Base-by-base conservation (phyloP, 2,329 filamentous ascomycete genomes). In the Huntiella omanensis region DNA sequence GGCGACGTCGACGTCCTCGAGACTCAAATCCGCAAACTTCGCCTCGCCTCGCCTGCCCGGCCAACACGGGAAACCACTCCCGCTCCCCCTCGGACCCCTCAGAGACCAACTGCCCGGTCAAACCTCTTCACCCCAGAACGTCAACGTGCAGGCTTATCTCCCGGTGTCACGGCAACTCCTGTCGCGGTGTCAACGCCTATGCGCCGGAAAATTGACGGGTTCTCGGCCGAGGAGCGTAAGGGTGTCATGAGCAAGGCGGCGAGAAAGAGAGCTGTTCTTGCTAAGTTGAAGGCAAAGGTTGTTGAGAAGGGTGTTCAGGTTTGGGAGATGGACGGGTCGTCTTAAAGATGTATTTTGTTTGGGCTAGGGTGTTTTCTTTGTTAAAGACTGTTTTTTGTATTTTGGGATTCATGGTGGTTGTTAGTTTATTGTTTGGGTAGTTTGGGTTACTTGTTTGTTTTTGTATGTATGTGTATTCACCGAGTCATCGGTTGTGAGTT, bases 1-100 rank as follows among this genome's bases (percentile, higher is more conserved):
- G 83, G 80, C 49, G 88, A 96, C 55, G 77, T 98, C 45, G 85
- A 94, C 58, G 75, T 94, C 5, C 70, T 96, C 32, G 91, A 96
- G 62, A 75, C 78, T 41, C 83, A 94, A 58, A 75, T 98, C 64
- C 77, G 81, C 49, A 83, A 77, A 58, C 62, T 92, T 16, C 70
- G 71, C 5, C 61, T 83, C 8, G 60, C 61, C 6, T 60, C 66
- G 5, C 42, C 49, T 22, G 45, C 16, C 13, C 46, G 42, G 13
- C 34, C 15, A 13, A 35, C 40, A 13, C 40, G 40, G 8, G 40
- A 43, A 43, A 34, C n/a, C 32, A 43, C 40, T 3, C 40, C 40
- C 17, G 28, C 32, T 12, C 68, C 59, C 15, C 65, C 44, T 36
- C 54, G 56, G 49, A 64, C 62, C 17, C 63, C 62, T 2, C 62